These are phyloP conservation scores for Aureobasidium musti DNA, from an alignment of 2,329 filamentous ascomycete species.

Conservation along the genomic window DNA sequence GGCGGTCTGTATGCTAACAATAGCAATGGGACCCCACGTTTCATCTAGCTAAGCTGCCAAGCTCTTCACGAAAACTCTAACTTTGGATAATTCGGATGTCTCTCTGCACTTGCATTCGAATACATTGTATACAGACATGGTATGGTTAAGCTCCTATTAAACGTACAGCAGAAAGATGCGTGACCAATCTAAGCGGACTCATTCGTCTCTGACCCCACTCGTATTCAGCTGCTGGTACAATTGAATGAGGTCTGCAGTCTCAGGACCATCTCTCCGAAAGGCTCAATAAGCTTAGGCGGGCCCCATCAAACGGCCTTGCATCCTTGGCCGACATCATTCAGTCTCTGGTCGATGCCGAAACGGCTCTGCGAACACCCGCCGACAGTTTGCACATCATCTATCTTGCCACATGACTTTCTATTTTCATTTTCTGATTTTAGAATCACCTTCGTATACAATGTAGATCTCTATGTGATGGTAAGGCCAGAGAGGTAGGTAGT, in stretches of 20 bases:
- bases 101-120: too few species aligned
- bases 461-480: slow-evolving; percentile 20
- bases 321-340: slow-evolving; percentile 25
- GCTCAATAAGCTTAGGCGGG: slow-evolving; percentile 23
- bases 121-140: background rate
- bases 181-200: background rate
- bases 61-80: slow-evolving; percentile 7
- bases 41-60: slow-evolving; percentile 3
- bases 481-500: slow-evolving; percentile 6
- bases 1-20: slow-evolving; percentile 8
- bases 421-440: slow-evolving; percentile 16
- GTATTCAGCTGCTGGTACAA: background rate
- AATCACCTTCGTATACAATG: slow-evolving; percentile 23
- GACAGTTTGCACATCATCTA: slow-evolving; percentile 21
- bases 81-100: slow-evolving; percentile 11
- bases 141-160: background rate
- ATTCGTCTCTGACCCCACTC: too few species aligned
- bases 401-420: slow-evolving; percentile 5
- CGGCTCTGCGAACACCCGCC: slow-evolving; percentile 2
- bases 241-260: background rate
- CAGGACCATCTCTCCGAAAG: slow-evolving; percentile 8
- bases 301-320: slow-evolving; percentile 8
- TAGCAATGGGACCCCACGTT: slow-evolving; percentile 16
- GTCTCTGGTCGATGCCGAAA: background rate
- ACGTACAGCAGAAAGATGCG: too few species aligned